These are phyloP conservation scores for Colletotrichum sp. DNA, from an alignment of 2,329 filamentous ascomycete species.

Conservation along the genomic window DNA sequence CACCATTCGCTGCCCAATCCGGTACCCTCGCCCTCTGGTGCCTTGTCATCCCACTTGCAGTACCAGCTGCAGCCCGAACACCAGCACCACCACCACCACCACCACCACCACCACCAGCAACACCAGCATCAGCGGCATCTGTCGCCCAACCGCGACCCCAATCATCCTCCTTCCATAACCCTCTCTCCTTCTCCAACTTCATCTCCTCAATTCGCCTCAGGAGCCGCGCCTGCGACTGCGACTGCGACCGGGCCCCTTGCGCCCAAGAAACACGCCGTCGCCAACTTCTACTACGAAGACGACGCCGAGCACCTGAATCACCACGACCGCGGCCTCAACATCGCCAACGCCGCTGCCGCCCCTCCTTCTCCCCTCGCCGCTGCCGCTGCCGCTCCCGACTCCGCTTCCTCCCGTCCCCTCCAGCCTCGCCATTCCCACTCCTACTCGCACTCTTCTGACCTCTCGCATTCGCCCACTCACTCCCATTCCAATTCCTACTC, in stretches of 20 bases:
- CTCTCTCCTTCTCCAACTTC: background rate
- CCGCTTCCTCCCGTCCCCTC: conserved; percentile 14
- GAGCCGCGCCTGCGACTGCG: background rate
- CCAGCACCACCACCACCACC: background rate
- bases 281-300: conserved; percentile 19
- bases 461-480: background rate
- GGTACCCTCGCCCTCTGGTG: background rate
- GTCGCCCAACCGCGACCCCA: background rate
- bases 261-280: conserved; percentile 16
- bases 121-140: background rate
- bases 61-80: background rate
- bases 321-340: background rate
- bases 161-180: background rate
- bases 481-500: background rate
- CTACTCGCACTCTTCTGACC: background rate
- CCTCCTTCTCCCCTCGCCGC: background rate
- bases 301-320: background rate
- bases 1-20: conserved; percentile 12
- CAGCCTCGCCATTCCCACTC: conserved; percentile 8
- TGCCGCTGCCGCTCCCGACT: background rate
- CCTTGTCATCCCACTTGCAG: background rate
- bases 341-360: background rate
- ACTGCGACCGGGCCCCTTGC: conserved; percentile 1
- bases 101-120: background rate
- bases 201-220: background rate